These are phyloP conservation scores for Cyclocybe cylindracea DNA, from an alignment of 768 basidiomycete genomes.

Conservation along the genomic window DNA sequence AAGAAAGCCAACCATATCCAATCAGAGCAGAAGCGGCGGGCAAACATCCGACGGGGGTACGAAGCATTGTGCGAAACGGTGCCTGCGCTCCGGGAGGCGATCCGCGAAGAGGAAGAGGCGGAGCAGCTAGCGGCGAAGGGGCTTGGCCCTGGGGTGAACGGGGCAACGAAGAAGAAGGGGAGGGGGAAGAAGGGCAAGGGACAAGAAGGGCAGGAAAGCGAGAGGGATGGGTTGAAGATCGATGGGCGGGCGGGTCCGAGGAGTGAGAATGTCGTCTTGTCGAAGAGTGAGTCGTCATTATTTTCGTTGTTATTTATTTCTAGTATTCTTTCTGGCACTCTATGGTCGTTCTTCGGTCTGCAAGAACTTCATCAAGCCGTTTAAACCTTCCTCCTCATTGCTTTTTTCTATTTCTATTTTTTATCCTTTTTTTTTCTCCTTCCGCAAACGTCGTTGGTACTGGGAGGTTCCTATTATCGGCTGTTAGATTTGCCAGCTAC, in stretches of 20 bases:
- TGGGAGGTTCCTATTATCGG: no score
- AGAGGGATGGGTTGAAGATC: conserved; percentile 50
- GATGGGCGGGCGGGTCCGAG: conserved; percentile 89
- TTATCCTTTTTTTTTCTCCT: no score
- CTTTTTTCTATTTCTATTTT: conserved; percentile 2
- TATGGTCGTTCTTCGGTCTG: no score
- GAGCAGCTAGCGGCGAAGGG: conserved; percentile 21
- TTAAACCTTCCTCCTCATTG: background rate
- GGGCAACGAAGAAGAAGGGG: conserved; percentile 24
- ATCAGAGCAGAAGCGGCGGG: conserved; percentile 91
- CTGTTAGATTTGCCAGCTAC: no score
- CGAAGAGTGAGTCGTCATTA: conserved; percentile 67
- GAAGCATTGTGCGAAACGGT: conserved; percentile 85
- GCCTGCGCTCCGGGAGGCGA: conserved; percentile 80
- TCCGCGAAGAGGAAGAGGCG: conserved; percentile 71
- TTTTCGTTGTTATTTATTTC: conserved; percentile 1
- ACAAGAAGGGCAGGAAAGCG: conserved; percentile 42
- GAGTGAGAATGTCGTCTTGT: conserved; percentile 88
- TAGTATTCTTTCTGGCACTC: background rate
- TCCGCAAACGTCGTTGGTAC: no score
- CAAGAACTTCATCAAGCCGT: no score
- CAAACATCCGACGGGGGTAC: conserved; percentile 88
- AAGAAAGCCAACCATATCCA: conserved; percentile 95
- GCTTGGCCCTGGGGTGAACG: conserved; percentile 19
- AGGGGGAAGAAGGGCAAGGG: conserved; percentile 51